Evolutionary conservation across 441 rosid species (phyloP), one percentile per base, ranked within the genome.

Genomic region (Dalechampia spathulata): DNA sequence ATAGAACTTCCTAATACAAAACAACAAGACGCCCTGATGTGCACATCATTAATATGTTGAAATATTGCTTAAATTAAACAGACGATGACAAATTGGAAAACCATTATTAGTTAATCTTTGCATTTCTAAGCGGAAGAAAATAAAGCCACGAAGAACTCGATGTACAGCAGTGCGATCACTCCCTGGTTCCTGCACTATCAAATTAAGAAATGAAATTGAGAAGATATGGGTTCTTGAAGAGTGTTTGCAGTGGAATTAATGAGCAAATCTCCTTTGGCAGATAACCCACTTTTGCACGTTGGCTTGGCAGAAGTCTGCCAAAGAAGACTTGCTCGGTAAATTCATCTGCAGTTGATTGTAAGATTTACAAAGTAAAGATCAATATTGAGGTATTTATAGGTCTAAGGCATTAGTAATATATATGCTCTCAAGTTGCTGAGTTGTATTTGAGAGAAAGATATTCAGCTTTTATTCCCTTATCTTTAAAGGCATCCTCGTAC

Each of bases 201-300:
- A n/a, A n/a, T n/a, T 8, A 34, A 14, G 38, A 34, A 34, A 9
- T 2, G 11, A 11, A 34, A 1, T 34, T 34, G 38, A 3, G 38
- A 34, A 34, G 38, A 34, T n/a, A n/a, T n/a, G n/a, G n/a, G n/a
- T n/a, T n/a, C n/a, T 17, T 10, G 62, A 30, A n/a, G 30, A 44
- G 3, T 7, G 40, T 46, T 69, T n/a, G 67, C 64, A 63, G 48
- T 11, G 23, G 72, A 59, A 59, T 26, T 59, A 36, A 39, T 45
- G 69, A 40, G 72, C 72, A 72, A 66, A 73, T 73, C 78, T 69
- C 64, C 71, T 62, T 62, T 60, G 74, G 75, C 75, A 63, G 38
- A 59, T 45, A 11, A 30, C 1, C 14, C 39, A 40, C 17, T 2
- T 9, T 5, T 16, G 2, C 7, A 32, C 30, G 10, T 17, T 15